Conservation (phyloP, 1,284 basidiomycete species). For the Volvariella surrecta region DNA sequence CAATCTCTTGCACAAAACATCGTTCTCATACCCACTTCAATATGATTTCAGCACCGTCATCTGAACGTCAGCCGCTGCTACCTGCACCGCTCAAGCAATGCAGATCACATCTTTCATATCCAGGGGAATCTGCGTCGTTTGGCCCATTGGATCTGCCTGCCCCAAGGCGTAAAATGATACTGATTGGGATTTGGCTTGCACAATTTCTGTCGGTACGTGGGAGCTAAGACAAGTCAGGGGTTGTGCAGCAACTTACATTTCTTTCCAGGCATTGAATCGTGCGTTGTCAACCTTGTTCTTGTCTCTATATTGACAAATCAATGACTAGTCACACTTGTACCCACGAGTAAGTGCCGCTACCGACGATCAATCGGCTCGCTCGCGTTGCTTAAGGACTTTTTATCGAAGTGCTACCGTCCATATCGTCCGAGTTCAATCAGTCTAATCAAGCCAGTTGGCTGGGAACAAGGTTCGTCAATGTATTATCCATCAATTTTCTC, state of each 20-base stretch:
- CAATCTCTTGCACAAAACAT: too few relatives aligned
- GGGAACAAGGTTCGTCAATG: slow-evolving; percentile 67
- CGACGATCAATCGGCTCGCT: too few relatives aligned
- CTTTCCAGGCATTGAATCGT: not conserved
- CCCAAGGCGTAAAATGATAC: slow-evolving; percentile 41
- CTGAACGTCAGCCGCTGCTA: too few relatives aligned
- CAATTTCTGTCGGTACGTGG: slow-evolving; percentile 51
- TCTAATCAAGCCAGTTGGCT: slow-evolving; percentile 79
- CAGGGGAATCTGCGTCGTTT: too few relatives aligned
- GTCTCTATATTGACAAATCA: not conserved
- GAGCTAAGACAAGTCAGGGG: slow-evolving; percentile 3
- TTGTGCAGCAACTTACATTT: not conserved
- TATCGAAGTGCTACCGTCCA: slow-evolving; percentile 57
- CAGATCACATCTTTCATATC: too few relatives aligned
- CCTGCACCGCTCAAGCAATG: too few relatives aligned
- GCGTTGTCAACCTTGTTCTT: not conserved
- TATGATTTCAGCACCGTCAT: too few relatives aligned
- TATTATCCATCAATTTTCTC: slow-evolving; percentile 6
- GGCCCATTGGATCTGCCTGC: slow-evolving; percentile 40
- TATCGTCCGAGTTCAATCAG: slow-evolving; percentile 71
- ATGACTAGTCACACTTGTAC: slow-evolving; percentile 2
- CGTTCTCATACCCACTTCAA: too few relatives aligned
- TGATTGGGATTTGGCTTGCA: slow-evolving; percentile 51
- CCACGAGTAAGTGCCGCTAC: slow-evolving; percentile 5
- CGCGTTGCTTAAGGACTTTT: not conserved